phyloP scores from a whole-genome alignment of 73 alveolate genomes.

The Tetrahymena thermophila region DNA sequence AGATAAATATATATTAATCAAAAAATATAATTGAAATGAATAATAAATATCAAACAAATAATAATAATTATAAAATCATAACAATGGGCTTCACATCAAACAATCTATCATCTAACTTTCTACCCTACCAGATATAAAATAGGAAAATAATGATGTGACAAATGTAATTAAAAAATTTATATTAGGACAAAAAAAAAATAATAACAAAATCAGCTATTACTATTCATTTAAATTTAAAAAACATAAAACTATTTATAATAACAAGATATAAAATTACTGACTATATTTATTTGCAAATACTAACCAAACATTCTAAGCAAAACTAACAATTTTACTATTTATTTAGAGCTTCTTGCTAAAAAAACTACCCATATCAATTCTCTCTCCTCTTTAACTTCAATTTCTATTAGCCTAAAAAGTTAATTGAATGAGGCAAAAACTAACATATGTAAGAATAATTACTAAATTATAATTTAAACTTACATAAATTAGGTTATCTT shows the following conservation, averaged over 20 bases:
- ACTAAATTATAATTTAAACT: not conserved
- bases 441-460: not conserved
- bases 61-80: not conserved
- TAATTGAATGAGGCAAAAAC: not conserved
- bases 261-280: not conserved
- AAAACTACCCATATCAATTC: not conserved
- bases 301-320: not conserved
- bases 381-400: not conserved
- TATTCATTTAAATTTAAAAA: not conserved
- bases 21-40: too few relatives aligned
- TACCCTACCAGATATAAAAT: too few relatives aligned
- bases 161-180: not conserved
- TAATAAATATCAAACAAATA: too few relatives aligned
- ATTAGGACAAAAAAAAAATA: not conserved
- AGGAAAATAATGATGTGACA: not conserved
- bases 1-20: not conserved
- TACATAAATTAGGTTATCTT: not conserved
- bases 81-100: not conserved
- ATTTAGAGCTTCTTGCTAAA: not conserved
- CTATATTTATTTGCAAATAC: not conserved
- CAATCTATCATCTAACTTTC: too few relatives aligned
- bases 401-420: not conserved
- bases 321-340: not conserved
- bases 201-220: not conserved
- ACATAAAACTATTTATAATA: not conserved